phyloP scores from a whole-genome alignment of 805 yeast genomes.

The Tetrapisispora iriomotensis region DNA sequence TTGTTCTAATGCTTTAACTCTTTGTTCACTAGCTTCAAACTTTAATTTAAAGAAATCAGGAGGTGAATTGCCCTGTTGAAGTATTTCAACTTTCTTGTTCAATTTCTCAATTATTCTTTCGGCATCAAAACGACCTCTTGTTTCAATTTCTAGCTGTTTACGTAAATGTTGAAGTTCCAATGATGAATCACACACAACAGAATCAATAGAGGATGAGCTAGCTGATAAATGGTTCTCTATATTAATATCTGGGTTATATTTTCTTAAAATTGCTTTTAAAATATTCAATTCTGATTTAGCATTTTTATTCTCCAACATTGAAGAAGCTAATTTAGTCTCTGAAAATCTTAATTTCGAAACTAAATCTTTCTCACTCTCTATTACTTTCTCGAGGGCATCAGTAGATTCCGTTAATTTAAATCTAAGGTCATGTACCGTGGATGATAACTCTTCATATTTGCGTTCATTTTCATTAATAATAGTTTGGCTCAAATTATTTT shows the following conservation, averaged over 20 bases:
- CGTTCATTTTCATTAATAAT: slow-evolving; percentile 7
- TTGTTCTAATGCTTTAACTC: slow-evolving; percentile 33
- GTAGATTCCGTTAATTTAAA: slow-evolving; percentile 43
- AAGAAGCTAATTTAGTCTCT: slow-evolving; percentile 57
- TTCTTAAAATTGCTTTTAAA: slow-evolving; percentile 22
- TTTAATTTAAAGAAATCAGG: slow-evolving; percentile 36
- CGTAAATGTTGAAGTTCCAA: slow-evolving; percentile 42
- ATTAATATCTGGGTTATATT: slow-evolving; percentile 20
- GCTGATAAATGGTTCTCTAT: slow-evolving; percentile 18
- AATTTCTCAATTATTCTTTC: slow-evolving; percentile 33
- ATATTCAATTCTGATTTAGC: slow-evolving; percentile 35
- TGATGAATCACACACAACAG: slow-evolving; percentile 24
- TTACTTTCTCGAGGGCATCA: slow-evolving; percentile 40
- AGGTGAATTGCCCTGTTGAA: slow-evolving; percentile 22
- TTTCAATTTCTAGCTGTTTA: slow-evolving; percentile 42
- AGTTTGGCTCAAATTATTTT: slow-evolving; percentile 3
- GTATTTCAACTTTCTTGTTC: slow-evolving; percentile 17
- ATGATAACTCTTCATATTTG: slow-evolving; percentile 8
- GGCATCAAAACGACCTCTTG: slow-evolving; percentile 40
- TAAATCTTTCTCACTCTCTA: slow-evolving; percentile 35
- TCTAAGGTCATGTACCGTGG: slow-evolving; percentile 35
- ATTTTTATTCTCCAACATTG: slow-evolving; percentile 47
- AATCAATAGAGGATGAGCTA: slow-evolving; percentile 13
- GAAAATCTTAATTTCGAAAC: slow-evolving; percentile 49
- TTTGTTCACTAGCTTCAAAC: slow-evolving; percentile 39